Percentiles rank a stretch among this genome's conserved stretches.
Evolutionary conservation across 148 eudicot species (phyloP).

Genomic region (Limonium bicolor): DNA sequence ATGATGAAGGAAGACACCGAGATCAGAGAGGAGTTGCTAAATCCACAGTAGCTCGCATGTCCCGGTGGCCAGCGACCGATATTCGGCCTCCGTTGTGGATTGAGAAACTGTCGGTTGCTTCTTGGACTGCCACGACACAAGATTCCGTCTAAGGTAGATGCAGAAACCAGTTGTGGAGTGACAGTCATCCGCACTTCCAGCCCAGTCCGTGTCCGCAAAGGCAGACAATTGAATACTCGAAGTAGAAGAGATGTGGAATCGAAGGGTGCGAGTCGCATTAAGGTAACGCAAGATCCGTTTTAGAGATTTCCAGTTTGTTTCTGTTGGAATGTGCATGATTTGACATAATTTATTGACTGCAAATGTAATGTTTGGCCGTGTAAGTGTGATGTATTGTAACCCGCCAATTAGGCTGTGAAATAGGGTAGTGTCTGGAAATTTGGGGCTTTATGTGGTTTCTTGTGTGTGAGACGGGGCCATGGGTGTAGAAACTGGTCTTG

Average conservation of each 20-base stretch:
- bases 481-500: too few relatives aligned
- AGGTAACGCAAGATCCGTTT: background rate
- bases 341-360: too few relatives aligned
- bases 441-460: too few relatives aligned
- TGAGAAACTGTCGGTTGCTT: background rate
- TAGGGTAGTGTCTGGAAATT: background rate
- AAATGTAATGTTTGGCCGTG: background rate
- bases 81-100: background rate
- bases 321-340: background rate
- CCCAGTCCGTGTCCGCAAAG: background rate
- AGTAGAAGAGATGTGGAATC: background rate
- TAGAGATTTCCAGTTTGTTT: background rate
- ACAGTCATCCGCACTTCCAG: background rate
- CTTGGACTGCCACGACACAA: background rate
- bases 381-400: background rate
- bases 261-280: background rate
- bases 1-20: background rate
- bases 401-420: background rate
- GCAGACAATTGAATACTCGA: background rate
- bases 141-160: background rate
- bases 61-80: background rate
- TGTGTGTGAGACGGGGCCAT: too few relatives aligned
- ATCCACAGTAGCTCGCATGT: background rate
- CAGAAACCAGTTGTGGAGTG: background rate
- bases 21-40: background rate